phyloP scores from a whole-genome alignment of 306 rosid genomes.

The Quercus wislizeni region DNA sequence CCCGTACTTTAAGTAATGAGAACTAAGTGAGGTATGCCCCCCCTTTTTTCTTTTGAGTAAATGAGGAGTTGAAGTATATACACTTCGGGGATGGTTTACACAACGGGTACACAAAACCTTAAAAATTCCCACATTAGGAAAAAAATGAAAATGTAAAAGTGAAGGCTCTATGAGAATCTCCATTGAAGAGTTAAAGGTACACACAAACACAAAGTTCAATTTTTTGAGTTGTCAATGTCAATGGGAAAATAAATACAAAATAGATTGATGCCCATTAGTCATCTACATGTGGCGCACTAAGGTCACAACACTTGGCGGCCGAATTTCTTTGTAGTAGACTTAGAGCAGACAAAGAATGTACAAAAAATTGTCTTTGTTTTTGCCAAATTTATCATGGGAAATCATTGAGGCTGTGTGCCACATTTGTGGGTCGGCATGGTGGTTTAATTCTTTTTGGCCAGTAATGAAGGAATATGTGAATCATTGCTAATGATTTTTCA shows the following conservation, averaged over 20 bases:
- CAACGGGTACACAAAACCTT: constrained; percentile 30
- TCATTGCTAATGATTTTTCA: constrained; percentile 15
- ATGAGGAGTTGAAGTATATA: constrained; percentile 13
- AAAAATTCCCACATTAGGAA: constrained; percentile 56
- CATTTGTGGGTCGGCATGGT: constrained; percentile 33
- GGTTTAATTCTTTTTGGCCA: constrained; percentile 19
- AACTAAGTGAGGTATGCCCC: not conserved
- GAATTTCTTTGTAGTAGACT: constrained; percentile 13
- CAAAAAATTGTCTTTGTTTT: constrained; percentile 21
- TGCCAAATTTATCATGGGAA: constrained; percentile 26
- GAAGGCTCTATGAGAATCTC: constrained; percentile 40
- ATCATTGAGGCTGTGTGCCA: constrained; percentile 23
- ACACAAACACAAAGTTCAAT: constrained; percentile 28
- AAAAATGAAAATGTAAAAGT: constrained; percentile 16
- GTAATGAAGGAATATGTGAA: constrained; percentile 22
- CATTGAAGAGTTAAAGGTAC: constrained; percentile 2
- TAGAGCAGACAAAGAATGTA: constrained; percentile 41
- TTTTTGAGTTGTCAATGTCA: constrained; percentile 23
- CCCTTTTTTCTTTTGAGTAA: constrained; percentile 4
- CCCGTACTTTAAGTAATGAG: constrained; percentile 9
- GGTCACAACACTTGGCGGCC: constrained; percentile 39
- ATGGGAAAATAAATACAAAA: constrained; percentile 1
- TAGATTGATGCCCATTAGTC: not conserved
- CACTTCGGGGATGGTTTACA: constrained; percentile 10
- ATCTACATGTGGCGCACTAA: constrained; percentile 21